These are phyloP conservation scores for Comarum palustre DNA, from an alignment of 306 rosid genomes.

Conservation along the genomic window DNA sequence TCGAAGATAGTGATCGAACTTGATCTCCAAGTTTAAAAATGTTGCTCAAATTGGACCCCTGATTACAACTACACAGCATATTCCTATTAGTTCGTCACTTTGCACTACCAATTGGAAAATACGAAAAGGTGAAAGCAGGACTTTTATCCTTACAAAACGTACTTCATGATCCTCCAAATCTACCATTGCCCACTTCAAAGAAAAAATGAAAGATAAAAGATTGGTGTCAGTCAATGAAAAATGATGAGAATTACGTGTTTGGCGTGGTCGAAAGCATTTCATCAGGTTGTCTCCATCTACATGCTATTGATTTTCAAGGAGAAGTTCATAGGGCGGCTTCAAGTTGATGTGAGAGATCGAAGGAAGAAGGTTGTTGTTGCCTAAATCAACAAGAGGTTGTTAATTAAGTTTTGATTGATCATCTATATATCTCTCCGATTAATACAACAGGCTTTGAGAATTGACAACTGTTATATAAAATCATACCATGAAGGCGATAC, in stretches of 20 bases:
- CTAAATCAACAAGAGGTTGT: neutral
- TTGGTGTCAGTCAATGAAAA: neutral
- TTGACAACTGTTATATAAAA: neutral
- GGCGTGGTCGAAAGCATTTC: neutral
- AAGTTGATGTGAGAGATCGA: neutral
- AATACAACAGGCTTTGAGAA: neutral
- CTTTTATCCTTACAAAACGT: neutral
- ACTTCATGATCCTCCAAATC: neutral
- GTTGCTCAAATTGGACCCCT: neutral
- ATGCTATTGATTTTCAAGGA: neutral
- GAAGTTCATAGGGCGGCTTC: neutral
- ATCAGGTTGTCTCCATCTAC: neutral
- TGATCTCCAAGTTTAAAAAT: neutral
- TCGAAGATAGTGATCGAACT: neutral
- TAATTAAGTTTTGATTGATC: neutral
- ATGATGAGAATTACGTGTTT: neutral
- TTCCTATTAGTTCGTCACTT: neutral
- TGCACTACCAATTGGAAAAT: neutral
- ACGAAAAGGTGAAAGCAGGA: neutral
- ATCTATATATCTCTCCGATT: neutral
- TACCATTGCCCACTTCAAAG: neutral
- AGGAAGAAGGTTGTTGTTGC: neutral
- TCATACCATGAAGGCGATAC: neutral
- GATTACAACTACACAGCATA: neutral
- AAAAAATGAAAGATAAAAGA: neutral